Base-by-base conservation (phyloP, 164 flowering plant species). In the Dillenia turbinata region DNA sequence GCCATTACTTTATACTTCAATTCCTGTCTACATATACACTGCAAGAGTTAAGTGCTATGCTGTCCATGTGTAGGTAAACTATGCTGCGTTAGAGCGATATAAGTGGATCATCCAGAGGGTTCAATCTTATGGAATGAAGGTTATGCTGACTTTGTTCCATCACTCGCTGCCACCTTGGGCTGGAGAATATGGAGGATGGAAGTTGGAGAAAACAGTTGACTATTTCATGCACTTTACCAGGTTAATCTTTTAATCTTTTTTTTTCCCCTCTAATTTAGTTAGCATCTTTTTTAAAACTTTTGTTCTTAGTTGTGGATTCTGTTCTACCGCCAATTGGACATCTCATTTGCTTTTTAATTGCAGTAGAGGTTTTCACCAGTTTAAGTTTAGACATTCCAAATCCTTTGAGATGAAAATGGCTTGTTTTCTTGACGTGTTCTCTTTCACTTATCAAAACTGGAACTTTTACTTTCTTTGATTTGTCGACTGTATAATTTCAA, bases 141-240 rank as follows among this genome's bases (percentile, higher is more conserved):
- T 94, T 47, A 94, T 94, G 99, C 78, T 94, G 69, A 94, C 99
- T 59, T 70, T 94, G 66, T 94, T 94, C 70, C 99, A 94, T 74
- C 99, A 94, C 67, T 94, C 99, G 49, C 79, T 94, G 76, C 99
- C 99, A 61, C 95, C 97, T 49, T 94, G 99, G 97, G 97, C 99
- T 54, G 96, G 88, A 63, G 96, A 86, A 54, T 94, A 91, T 74
- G 99, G 99, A 54, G 99, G 99, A 8, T 94, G 99, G 99, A 94
- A 83, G 74, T 67, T 83, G 62, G 97, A 94, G 73, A 94, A 86
- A 71, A 94, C 99, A 52, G 96, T 91, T 61, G 87, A 86, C 61
- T 89, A 94, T 76, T 94, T 94, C 73, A 67, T 91, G 84, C 84
- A 91, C 13, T 94, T 94, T 71, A 89, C 99, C 60, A 88, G 86